Evolutionary conservation across 2,329 filamentous ascomycete genomes (phyloP).

Genomic region (Aotearoamyces nothofagi): DNA sequence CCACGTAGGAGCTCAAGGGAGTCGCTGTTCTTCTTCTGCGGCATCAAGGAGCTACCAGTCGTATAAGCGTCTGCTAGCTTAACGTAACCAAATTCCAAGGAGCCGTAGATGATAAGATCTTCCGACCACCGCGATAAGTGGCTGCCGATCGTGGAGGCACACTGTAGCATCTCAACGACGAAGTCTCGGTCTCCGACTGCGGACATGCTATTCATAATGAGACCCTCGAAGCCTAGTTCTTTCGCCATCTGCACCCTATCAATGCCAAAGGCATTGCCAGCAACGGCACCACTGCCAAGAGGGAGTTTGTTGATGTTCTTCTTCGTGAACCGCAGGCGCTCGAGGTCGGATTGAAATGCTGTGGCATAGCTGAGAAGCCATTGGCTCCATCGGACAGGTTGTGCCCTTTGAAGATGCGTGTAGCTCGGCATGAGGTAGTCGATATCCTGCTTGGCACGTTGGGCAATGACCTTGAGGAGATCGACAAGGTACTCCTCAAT

Average conservation of each 20-base stretch:
- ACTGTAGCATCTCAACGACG: constrained; percentile 67
- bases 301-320: constrained; percentile 52
- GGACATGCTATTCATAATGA: constrained; percentile 65
- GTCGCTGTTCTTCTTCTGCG: constrained; percentile 68
- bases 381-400: constrained; percentile 69
- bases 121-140: constrained; percentile 72
- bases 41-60: constrained; percentile 42
- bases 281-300: constrained; percentile 37
- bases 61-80: constrained; percentile 65
- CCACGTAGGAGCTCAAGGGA: constrained; percentile 61
- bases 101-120: constrained; percentile 69
- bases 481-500: constrained; percentile 55
- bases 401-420: constrained; percentile 70
- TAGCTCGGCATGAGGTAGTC: constrained; percentile 76
- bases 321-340: constrained; percentile 60
- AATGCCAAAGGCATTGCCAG: constrained; percentile 70
- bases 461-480: constrained; percentile 53
- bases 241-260: constrained; percentile 63
- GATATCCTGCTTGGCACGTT: constrained; percentile 59
- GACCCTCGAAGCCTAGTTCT: constrained; percentile 65
- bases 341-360: constrained; percentile 57
- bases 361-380: constrained; percentile 66
- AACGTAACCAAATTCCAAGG: constrained; percentile 57
- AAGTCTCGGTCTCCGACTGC: constrained; percentile 70
- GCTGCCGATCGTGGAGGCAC: constrained; percentile 62